phyloP scores from a whole-genome alignment of 2,329 filamentous ascomycete genomes.

The Truncatella angustata region DNA sequence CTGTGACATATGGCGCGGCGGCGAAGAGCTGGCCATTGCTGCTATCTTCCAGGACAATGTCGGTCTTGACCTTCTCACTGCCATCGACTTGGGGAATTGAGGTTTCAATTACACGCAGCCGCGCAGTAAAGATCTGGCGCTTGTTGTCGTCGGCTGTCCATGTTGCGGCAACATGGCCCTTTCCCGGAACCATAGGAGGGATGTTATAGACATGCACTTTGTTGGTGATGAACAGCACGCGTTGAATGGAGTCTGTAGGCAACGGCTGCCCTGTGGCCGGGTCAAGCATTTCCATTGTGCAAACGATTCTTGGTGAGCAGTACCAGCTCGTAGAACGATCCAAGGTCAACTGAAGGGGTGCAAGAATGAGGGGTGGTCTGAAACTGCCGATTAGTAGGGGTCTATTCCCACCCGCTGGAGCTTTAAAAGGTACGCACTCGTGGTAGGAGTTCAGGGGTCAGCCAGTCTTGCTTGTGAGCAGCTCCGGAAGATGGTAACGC shows the following conservation, averaged over 20 bases:
- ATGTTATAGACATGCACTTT: slow-evolving; percentile 85
- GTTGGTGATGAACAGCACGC: slow-evolving; percentile 74
- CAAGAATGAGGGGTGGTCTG: background rate
- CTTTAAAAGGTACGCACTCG: no score
- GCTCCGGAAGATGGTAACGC: slow-evolving; percentile 2
- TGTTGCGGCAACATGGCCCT: slow-evolving; percentile 72
- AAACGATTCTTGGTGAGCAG: no score
- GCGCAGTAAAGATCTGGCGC: slow-evolving; percentile 82
- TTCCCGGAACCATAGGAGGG: slow-evolving; percentile 73
- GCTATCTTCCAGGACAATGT: slow-evolving; percentile 77
- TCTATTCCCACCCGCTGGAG: no score
- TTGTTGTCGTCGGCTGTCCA: slow-evolving; percentile 72
- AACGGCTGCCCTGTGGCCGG: slow-evolving; percentile 68
- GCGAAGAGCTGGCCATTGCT: slow-evolving; percentile 75
- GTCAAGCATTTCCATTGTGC: slow-evolving; percentile 62
- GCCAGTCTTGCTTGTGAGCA: no score
- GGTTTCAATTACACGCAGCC: slow-evolving; percentile 76
- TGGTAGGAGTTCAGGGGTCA: background rate
- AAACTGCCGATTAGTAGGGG: background rate
- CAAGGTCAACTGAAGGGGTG: background rate
- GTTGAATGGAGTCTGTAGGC: slow-evolving; percentile 76
- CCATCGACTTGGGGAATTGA: slow-evolving; percentile 48
- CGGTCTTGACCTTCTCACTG: slow-evolving; percentile 62
- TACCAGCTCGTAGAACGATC: background rate
- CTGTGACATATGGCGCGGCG: slow-evolving; percentile 71